These are phyloP conservation scores for Xylaria telfairii DNA, from an alignment of 495 filamentous ascomycete genomes.

Conservation along the genomic window DNA sequence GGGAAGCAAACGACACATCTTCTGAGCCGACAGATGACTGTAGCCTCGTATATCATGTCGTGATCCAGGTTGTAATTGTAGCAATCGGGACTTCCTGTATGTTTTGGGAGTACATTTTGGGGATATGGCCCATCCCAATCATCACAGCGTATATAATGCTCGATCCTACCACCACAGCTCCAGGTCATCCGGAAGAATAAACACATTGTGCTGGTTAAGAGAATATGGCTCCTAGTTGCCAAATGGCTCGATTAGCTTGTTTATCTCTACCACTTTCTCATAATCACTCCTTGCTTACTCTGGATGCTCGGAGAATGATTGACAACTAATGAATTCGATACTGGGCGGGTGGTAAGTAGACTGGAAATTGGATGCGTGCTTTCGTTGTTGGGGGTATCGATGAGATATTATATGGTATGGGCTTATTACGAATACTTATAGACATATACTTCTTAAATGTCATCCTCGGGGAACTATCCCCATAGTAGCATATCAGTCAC, in stretches of 20 bases:
- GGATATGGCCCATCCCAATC: neutral
- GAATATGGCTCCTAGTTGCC: neutral
- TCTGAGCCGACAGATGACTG: neutral
- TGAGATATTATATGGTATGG: neutral
- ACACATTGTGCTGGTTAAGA: neutral
- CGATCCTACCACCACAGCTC: neutral
- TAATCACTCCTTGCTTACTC: neutral
- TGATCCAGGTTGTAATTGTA: neutral
- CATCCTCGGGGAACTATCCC: neutral
- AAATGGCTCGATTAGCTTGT: neutral
- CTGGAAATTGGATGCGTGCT: neutral
- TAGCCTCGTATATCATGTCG: neutral
- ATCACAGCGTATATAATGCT: neutral
- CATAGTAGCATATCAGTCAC: too few relatives aligned
- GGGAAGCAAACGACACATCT: neutral
- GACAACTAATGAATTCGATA: neutral
- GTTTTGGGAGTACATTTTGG: neutral
- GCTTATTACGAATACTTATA: neutral
- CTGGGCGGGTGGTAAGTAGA: neutral
- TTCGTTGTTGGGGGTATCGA: neutral
- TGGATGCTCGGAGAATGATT: neutral
- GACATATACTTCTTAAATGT: neutral
- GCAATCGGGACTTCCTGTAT: neutral
- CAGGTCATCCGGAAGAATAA: neutral
- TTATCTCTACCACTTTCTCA: neutral